phyloP scores from a whole-genome alignment of 768 basidiomycete species.

The Suillus lakei region DNA sequence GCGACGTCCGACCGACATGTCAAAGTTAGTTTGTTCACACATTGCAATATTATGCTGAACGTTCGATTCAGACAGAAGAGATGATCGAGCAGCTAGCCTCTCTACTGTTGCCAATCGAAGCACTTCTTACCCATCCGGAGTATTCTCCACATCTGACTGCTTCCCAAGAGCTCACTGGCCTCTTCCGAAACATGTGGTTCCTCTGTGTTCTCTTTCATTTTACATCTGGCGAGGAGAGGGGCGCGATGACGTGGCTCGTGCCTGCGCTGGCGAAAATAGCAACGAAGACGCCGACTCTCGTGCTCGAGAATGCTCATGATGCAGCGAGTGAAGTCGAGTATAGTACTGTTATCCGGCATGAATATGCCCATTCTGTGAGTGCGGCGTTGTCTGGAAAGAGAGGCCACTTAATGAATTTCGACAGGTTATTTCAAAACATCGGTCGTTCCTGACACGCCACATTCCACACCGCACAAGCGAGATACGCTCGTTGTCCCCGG shows the following conservation, averaged over 20 bases:
- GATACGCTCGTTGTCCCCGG: constrained; percentile 73
- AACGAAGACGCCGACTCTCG: constrained; percentile 81
- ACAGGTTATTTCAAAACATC: constrained; percentile 75
- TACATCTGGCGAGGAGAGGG: constrained; percentile 56
- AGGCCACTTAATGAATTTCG: constrained; percentile 11
- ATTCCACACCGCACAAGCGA: constrained; percentile 70
- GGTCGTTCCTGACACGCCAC: constrained; percentile 62
- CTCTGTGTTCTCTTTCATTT: constrained; percentile 87
- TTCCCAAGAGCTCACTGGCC: constrained; percentile 62
- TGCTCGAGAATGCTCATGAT: constrained; percentile 83
- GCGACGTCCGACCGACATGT: constrained; percentile 67
- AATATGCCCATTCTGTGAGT: constrained; percentile 77
- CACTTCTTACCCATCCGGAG: constrained; percentile 73
- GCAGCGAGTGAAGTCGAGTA: constrained; percentile 90
- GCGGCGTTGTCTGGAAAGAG: not conserved
- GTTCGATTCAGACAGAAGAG: constrained; percentile 64
- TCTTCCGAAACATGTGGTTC: constrained; percentile 96
- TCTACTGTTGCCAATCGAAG: constrained; percentile 89
- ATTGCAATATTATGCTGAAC: not conserved
- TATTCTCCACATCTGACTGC: constrained; percentile 64
- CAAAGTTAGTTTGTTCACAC: constrained; percentile 51
- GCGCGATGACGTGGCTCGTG: constrained; percentile 78
- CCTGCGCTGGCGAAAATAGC: constrained; percentile 83
- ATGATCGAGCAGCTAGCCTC: constrained; percentile 89
- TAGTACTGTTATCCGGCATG: constrained; percentile 86